Conservation (phyloP, 148 eudicot species). For the Nyssa sinensis region DNA sequence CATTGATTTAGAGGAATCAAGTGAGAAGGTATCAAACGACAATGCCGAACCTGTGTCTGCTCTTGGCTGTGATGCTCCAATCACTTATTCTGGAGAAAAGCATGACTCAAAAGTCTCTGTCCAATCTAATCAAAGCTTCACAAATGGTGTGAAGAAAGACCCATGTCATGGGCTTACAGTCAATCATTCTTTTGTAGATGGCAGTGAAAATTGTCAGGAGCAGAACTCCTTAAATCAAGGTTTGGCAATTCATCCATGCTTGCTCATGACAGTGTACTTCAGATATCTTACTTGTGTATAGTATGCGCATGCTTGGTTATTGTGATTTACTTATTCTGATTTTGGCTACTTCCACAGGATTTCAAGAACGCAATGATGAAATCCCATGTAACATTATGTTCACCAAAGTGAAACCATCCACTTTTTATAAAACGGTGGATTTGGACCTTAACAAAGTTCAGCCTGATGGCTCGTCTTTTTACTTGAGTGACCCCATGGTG, state of each 20-base stretch:
- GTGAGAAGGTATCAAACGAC: slow-evolving; percentile 9
- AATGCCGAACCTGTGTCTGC: slow-evolving; percentile 7
- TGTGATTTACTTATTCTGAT: not conserved
- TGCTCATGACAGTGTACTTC: not conserved
- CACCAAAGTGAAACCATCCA: slow-evolving; percentile 10
- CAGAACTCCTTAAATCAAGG: slow-evolving; percentile 34
- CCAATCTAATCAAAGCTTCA: slow-evolving; percentile 6
- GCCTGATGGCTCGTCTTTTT: slow-evolving; percentile 33
- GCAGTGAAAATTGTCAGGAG: slow-evolving; percentile 17
- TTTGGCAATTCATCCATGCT: slow-evolving; percentile 19
- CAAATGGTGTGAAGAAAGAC: slow-evolving; percentile 13
- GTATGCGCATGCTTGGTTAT: not conserved
- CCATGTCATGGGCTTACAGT: slow-evolving; percentile 13
- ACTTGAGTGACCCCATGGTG: slow-evolving; percentile 24
- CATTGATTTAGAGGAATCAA: slow-evolving; percentile 50
- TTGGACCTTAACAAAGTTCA: slow-evolving; percentile 57
- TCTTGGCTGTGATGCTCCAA: slow-evolving; percentile 10
- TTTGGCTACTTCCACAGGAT: slow-evolving; percentile 34
- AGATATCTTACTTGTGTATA: not conserved
- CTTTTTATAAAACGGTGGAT: slow-evolving; percentile 1
- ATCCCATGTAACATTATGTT: slow-evolving; percentile 8
- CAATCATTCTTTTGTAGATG: slow-evolving; percentile 15
- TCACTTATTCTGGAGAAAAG: slow-evolving; percentile 9
- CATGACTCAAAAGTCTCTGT: slow-evolving; percentile 5
- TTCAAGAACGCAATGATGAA: slow-evolving; percentile 18